Conservation (phyloP, 306 rosid genomes). For the Ormosia semicastrata region DNA sequence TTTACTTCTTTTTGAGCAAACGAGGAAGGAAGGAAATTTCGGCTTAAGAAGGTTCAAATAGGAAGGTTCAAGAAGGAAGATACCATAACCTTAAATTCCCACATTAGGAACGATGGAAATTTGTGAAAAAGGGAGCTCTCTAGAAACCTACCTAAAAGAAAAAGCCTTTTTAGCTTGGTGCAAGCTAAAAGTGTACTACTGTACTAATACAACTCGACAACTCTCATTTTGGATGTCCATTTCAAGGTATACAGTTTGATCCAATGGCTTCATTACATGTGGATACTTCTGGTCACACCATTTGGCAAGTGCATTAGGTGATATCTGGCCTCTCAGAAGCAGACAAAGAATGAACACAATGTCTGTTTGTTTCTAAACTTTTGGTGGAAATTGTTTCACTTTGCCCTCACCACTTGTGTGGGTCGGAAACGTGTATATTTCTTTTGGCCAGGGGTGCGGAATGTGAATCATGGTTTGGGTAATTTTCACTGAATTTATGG, state of each 20-base stretch:
- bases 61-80: too few species aligned
- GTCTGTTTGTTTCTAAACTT: conserved; percentile 22
- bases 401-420: conserved; percentile 28
- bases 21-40: conserved; percentile 18
- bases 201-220: conserved; percentile 21
- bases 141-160: conserved; percentile 36
- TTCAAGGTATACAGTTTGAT: conserved; percentile 33
- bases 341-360: conserved; percentile 44
- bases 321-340: conserved; percentile 24
- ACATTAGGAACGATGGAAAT: conserved; percentile 39
- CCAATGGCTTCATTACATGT: conserved; percentile 19
- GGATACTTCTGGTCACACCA: conserved; percentile 27
- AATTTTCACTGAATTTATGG: neutral
- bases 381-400: conserved; percentile 23
- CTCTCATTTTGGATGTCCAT: conserved; percentile 28
- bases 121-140: conserved; percentile 30
- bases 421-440: conserved; percentile 37
- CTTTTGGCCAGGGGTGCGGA: conserved; percentile 17
- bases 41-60: too few species aligned
- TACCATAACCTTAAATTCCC: conserved; percentile 62
- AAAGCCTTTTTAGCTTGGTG: neutral
- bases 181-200: neutral
- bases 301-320: conserved; percentile 35
- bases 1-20: too few species aligned
- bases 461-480: conserved; percentile 24